These are phyloP conservation scores for Trichothecium sympodiale DNA, from an alignment of 2,329 filamentous ascomycete species.

Conservation along the genomic window DNA sequence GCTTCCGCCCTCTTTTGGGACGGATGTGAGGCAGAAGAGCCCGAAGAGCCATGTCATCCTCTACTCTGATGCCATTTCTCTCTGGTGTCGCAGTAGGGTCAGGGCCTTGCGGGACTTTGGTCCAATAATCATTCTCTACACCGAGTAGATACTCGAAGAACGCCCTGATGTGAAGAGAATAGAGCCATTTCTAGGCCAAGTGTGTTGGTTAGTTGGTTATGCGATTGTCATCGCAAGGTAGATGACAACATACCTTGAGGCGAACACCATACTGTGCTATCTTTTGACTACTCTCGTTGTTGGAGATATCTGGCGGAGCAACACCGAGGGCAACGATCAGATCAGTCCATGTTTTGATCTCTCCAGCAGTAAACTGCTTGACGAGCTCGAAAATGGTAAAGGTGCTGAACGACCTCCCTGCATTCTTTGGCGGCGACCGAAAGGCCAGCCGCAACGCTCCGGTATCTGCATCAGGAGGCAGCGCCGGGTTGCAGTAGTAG, in stretches of 20 bases:
- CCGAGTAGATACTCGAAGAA: constrained; percentile 86
- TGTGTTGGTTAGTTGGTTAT: neutral
- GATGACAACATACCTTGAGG: constrained; percentile 70
- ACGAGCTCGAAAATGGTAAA: constrained; percentile 71
- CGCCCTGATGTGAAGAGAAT: constrained; percentile 87
- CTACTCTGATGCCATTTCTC: constrained; percentile 71
- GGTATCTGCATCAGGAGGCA: constrained; percentile 57
- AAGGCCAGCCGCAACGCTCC: constrained; percentile 64
- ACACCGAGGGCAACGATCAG: constrained; percentile 80
- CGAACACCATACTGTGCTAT: constrained; percentile 91
- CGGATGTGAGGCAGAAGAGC: constrained; percentile 70
- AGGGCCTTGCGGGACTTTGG: constrained; percentile 55
- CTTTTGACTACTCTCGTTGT: constrained; percentile 84
- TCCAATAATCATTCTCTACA: constrained; percentile 71
- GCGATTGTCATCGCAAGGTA: neutral
- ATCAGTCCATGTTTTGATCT: constrained; percentile 90
- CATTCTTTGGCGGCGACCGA: constrained; percentile 70
- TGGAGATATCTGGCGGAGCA: constrained; percentile 68
- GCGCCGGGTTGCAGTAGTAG: constrained; percentile 79
- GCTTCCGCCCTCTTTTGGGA: constrained; percentile 50
- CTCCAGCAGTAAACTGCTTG: constrained; percentile 63
- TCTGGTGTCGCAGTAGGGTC: constrained; percentile 52
- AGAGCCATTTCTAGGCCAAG: constrained; percentile 96
- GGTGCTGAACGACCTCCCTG: constrained; percentile 75
- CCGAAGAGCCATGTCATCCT: constrained; percentile 81